Base-by-base conservation (phyloP, 2,329 filamentous ascomycete species). In the Aspergillus oerlinghausenensis region DNA sequence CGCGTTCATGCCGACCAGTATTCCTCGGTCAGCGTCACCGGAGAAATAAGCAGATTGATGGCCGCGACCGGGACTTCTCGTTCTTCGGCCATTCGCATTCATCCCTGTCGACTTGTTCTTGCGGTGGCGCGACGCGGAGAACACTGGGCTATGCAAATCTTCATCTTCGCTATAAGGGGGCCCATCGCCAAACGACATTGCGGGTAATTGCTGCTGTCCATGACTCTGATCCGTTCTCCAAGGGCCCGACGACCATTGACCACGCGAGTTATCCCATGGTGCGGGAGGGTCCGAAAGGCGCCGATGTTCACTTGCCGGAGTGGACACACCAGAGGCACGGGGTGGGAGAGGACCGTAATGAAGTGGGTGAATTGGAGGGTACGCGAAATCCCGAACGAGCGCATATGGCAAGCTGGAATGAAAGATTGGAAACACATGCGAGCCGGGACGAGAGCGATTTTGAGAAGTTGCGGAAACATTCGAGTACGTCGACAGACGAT, bases 131-230 rank as follows among this genome's bases (percentile, higher is more conserved):
- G 89, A 89, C 63, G 88, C 90, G 14, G 92, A 90, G 19, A 96
- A 90, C 17, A 88, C 83, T 0, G 92, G 92, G 70, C 92, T 96
- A 68, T 94, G 90, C 47, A 97, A 81, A 73, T 97, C 94, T 66
- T 97, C 92, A 68, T 97, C 92, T 75, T 97, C 92, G 73, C 91
- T 96, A 78, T 92, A 97, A 2, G 92, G 93, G 23, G 92, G 92
- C 0, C 92, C 92, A 69, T 94, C 91, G 3, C 85, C 89, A 66
- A 94, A 93, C 50, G 90, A 85, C 70, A 94, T 92, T 21, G 89
- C 88, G 9, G 90, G 88, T 17, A 95, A 80, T 67, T 92, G 88
- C 63, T 89, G 84, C 54, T 82, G 87, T 62, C 80, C 82, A 60
- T 84, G 81, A 35, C 81, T 76, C 73, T 64, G 82, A 75, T 67